These are phyloP conservation scores for Deinandra increscens DNA, from an alignment of 129 eudicot species.

Conservation along the genomic window DNA sequence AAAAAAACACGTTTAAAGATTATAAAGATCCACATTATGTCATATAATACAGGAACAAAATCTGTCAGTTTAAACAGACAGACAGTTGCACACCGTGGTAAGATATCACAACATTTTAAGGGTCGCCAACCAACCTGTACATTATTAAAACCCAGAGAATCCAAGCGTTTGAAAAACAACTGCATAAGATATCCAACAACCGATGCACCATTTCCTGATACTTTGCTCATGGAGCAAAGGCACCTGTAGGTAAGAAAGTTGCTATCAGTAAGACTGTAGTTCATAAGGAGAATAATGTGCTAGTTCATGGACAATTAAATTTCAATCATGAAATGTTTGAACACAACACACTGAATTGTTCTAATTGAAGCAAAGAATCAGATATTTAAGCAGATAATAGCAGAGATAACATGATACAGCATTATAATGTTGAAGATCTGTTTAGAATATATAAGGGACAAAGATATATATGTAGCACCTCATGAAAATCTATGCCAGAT, in stretches of 20 bases:
- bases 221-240: constrained; percentile 81
- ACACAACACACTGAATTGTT: not conserved
- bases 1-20: not conserved
- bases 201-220: constrained; percentile 75
- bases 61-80: constrained; percentile 4
- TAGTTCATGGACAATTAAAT: not conserved
- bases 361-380: not conserved
- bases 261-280: too few species aligned
- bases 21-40: not conserved
- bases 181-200: constrained; percentile 68
- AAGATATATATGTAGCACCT: not conserved
- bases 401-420: constrained; percentile 6
- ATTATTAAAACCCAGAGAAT: constrained; percentile 65
- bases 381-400: constrained; percentile 6
- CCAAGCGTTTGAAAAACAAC: constrained; percentile 73
- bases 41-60: constrained; percentile 8
- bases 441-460: not conserved
- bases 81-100: not conserved
- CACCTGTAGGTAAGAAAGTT: constrained; percentile 51
- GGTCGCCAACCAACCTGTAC: constrained; percentile 64
- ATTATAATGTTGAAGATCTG: constrained; percentile 13
- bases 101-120: constrained; percentile 11
- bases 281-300: not conserved
- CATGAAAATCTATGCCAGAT: constrained; percentile 16
- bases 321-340: not conserved